A percentile compares a stretch with the other conserved stretches of the same genome.
Conservation (phyloP, 768 basidiomycete species). For the Phanerochaete sordida region DNA sequence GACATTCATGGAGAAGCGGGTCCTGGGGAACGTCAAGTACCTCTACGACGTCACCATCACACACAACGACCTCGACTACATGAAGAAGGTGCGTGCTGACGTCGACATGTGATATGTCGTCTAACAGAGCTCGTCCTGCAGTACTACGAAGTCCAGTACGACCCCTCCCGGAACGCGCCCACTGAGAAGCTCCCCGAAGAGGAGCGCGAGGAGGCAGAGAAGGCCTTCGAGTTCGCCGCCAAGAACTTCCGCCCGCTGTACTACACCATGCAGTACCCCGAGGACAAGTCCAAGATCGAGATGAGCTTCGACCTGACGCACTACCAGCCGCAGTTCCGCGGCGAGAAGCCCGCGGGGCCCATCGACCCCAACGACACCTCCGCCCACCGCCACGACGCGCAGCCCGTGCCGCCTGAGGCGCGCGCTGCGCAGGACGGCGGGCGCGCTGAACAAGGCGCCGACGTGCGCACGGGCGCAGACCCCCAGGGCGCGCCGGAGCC, state of each 20-base stretch:
- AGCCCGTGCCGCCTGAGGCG: conserved; percentile 7
- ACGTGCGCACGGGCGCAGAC: conserved; percentile 17
- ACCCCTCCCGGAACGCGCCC: conserved; percentile 28
- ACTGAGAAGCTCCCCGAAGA: conserved; percentile 17
- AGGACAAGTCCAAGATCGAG: conserved; percentile 44
- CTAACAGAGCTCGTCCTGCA: conserved; percentile 11
- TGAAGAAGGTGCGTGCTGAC: conserved; percentile 36
- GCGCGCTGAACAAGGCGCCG: conserved; percentile 9
- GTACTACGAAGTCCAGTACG: conserved; percentile 40
- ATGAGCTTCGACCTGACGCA: conserved; percentile 50
- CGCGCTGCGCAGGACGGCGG: conserved; percentile 8
- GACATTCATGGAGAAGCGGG: conserved; percentile 33
- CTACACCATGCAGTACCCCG: conserved; percentile 41
- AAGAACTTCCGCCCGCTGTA: conserved; percentile 42
- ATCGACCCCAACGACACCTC: conserved; percentile 16
- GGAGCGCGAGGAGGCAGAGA: conserved; percentile 24
- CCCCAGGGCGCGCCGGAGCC: conserved; percentile 20
- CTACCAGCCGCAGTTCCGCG: conserved; percentile 43
- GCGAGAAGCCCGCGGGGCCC: conserved; percentile 24
- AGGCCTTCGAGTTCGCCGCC: conserved; percentile 33
- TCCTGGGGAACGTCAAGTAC: conserved; percentile 43
- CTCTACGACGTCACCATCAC: conserved; percentile 48
- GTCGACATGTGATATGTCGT: neutral
- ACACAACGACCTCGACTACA: conserved; percentile 43
- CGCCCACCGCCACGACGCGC: conserved; percentile 19